Conservation (phyloP, 179 eudicot genomes). For the Carnegiea gigantea region DNA sequence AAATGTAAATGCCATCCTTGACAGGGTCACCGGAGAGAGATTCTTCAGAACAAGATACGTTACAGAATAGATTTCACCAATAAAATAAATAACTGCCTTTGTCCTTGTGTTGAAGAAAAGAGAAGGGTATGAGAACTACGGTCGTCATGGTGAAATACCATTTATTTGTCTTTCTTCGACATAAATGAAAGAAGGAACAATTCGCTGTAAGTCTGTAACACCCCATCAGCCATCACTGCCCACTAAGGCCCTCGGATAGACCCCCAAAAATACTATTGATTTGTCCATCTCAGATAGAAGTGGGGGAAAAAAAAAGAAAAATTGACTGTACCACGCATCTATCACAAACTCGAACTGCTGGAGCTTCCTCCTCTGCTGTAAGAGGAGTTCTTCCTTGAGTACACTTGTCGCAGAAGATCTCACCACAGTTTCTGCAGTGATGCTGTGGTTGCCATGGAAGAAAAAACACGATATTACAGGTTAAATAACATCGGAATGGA, state of each 20-base stretch:
- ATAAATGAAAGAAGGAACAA: too few relatives aligned
- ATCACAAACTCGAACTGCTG: conserved; percentile 93
- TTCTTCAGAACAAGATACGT: neutral
- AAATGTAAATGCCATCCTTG: neutral
- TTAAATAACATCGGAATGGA: conserved; percentile 12
- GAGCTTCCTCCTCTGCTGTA: conserved; percentile 67
- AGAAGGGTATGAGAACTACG: neutral
- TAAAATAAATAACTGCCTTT: neutral
- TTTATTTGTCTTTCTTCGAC: neutral
- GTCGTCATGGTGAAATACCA: neutral
- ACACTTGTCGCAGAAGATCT: conserved; percentile 94
- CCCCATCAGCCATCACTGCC: neutral
- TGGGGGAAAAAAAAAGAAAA: neutral
- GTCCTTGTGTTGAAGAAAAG: neutral
- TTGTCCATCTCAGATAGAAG: conserved; percentile 6
- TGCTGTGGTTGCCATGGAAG: conserved; percentile 51
- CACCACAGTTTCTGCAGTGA: conserved; percentile 98
- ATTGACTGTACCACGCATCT: conserved; percentile 69
- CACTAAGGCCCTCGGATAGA: neutral
- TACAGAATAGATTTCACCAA: neutral
- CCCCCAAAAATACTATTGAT: neutral
- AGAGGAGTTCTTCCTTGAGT: conserved; percentile 96
- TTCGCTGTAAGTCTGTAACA: too few relatives aligned
- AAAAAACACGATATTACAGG: conserved; percentile 5
- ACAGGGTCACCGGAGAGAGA: neutral